phyloP scores from a whole-genome alignment of 164 flowering plant genomes.

The Aristolochia fimbriata region DNA sequence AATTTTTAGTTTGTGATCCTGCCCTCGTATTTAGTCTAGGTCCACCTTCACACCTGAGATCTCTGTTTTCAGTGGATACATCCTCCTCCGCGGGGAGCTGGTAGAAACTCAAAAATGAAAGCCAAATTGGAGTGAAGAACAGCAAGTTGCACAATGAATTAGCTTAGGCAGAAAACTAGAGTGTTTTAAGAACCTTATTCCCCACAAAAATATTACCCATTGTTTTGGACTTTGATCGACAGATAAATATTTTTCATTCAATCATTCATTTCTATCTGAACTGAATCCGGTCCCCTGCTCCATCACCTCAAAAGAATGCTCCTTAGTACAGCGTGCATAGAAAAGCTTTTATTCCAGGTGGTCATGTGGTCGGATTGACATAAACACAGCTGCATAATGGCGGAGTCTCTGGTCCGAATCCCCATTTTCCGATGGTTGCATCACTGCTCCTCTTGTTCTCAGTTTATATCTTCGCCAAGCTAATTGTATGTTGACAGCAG shows the following conservation, averaged over 20 bases:
- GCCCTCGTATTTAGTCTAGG: background rate
- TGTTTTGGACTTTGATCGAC: too few species aligned
- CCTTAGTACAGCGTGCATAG: background rate
- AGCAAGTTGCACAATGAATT: background rate
- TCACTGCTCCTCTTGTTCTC: conserved; percentile 38
- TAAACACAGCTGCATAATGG: conserved; percentile 78
- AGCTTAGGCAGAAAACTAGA: background rate
- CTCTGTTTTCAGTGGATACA: background rate
- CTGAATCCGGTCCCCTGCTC: background rate
- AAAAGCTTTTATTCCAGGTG: conserved; percentile 51
- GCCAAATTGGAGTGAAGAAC: background rate
- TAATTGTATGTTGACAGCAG: conserved; percentile 75
- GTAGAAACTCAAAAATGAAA: background rate
- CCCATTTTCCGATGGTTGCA: conserved; percentile 23
- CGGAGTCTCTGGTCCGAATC: conserved; percentile 46
- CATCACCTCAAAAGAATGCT: background rate
- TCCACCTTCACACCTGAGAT: background rate
- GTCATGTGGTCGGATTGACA: conserved; percentile 87
- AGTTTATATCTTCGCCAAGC: conserved; percentile 69
- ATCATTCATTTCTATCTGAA: background rate
- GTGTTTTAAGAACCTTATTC: too few species aligned
- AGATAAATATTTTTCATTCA: background rate
- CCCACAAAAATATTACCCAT: too few species aligned
- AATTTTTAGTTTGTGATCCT: background rate
- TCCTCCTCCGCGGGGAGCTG: background rate